Evolutionary conservation across 2,329 filamentous ascomycete genomes (phyloP).

Genomic region (Aquanectria penicillioides): DNA sequence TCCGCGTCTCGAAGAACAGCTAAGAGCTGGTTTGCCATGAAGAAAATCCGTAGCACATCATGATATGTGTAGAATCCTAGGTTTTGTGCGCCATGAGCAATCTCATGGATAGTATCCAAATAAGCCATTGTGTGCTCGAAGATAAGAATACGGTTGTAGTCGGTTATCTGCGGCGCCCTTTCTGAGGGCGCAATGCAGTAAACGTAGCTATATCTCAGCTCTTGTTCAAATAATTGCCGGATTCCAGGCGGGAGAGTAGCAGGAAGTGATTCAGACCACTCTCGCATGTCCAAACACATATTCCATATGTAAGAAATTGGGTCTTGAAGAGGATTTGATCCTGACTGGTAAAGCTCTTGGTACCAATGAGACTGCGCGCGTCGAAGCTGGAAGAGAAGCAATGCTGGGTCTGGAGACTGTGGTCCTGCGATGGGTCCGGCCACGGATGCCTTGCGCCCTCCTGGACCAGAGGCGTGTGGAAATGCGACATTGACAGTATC

Average conservation of each 20-base stretch:
- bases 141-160: conserved; percentile 82
- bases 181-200: conserved; percentile 87
- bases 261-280: conserved; percentile 85
- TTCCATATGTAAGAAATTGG: conserved; percentile 79
- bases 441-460: conserved; percentile 54
- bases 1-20: conserved; percentile 68
- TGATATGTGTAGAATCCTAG: conserved; percentile 84
- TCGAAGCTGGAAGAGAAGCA: conserved; percentile 85
- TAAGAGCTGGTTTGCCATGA: conserved; percentile 72
- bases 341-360: conserved; percentile 85
- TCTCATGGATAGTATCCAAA: conserved; percentile 76
- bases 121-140: conserved; percentile 91
- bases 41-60: conserved; percentile 86
- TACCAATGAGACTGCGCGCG: conserved; percentile 90
- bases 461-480: conserved; percentile 63
- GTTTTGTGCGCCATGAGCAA: conserved; percentile 68
- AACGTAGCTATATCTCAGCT: conserved; percentile 90
- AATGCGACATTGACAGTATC: conserved; percentile 85
- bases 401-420: conserved; percentile 72
- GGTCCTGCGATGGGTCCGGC: conserved; percentile 55
- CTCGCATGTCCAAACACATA: conserved; percentile 78
- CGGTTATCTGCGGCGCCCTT: conserved; percentile 75
- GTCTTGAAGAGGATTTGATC: conserved; percentile 73
- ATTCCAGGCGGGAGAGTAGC: conserved; percentile 71
- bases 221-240: conserved; percentile 83